Conservation (phyloP, 164 flowering plant species). For the Amborella trichopoda region DNA sequence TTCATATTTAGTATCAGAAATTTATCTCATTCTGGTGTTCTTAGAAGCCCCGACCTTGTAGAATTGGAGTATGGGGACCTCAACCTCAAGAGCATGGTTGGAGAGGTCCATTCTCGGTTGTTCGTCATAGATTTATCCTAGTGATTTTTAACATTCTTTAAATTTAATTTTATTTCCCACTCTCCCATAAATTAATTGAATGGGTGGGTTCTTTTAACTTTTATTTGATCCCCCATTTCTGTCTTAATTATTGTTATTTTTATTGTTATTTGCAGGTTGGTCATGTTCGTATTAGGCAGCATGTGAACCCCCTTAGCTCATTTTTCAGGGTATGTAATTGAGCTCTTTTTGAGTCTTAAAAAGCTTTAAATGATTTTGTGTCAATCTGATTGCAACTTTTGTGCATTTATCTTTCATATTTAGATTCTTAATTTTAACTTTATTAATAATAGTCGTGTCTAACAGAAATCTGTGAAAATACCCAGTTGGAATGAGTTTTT, state of each 20-base stretch:
- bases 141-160: background rate
- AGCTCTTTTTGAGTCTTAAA: background rate
- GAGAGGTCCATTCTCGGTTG: slow-evolving; percentile 20
- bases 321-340: slow-evolving; percentile 32
- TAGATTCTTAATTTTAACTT: background rate
- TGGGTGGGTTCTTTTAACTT: background rate
- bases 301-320: slow-evolving; percentile 75
- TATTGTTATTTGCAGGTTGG: slow-evolving; percentile 37
- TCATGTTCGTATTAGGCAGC: slow-evolving; percentile 75
- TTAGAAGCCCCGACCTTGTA: slow-evolving; percentile 44
- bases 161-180: background rate
- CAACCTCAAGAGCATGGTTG: slow-evolving; percentile 30
- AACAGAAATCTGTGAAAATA: slow-evolving; percentile 41
- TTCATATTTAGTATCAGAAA: background rate
- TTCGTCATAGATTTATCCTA: background rate
- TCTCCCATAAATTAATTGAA: background rate
- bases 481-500: slow-evolving; percentile 70
- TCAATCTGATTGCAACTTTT: background rate
- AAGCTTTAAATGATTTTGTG: background rate
- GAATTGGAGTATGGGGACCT: slow-evolving; percentile 67
- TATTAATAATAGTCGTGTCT: background rate
- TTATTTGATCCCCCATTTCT: background rate
- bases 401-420: background rate
- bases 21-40: slow-evolving; percentile 5
- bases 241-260: background rate